A percentile compares a stretch with the other conserved stretches of the same genome.
phyloP scores from a whole-genome alignment of 441 rosid genomes.

The Pelargonium myrrhifolium region DNA sequence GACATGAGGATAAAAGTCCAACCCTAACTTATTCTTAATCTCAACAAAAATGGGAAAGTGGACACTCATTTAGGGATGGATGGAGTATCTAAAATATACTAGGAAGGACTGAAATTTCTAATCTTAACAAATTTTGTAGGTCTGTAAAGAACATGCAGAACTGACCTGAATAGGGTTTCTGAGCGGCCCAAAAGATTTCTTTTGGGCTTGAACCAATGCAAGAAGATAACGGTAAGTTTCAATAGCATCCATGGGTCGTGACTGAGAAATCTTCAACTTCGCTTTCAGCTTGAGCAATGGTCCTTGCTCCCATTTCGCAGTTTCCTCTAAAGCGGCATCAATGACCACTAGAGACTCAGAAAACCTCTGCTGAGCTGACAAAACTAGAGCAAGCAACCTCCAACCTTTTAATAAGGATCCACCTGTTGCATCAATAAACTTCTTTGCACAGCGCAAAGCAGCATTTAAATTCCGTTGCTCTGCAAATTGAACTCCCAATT shows the following conservation, averaged over 20 bases:
- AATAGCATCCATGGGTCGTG: constrained; percentile 63
- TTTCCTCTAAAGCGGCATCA: constrained; percentile 91
- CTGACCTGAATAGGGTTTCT: constrained; percentile 53
- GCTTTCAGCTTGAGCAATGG: constrained; percentile 77
- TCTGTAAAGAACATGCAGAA: constrained; percentile 7
- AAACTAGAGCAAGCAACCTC: constrained; percentile 71
- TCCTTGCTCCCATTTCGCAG: constrained; percentile 84
- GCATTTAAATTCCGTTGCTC: constrained; percentile 70
- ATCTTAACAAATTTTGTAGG: constrained; percentile 3
- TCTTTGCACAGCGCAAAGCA: constrained; percentile 61
- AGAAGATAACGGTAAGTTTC: constrained; percentile 81
- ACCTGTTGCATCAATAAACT: constrained; percentile 67
- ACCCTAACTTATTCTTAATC: no score
- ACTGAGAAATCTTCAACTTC: constrained; percentile 61
- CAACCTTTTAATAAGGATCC: constrained; percentile 81
- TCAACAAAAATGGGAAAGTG: no score
- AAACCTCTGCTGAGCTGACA: constrained; percentile 81
- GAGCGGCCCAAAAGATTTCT: constrained; percentile 65
- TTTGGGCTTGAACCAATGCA: constrained; percentile 85
- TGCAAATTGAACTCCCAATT: constrained; percentile 74
- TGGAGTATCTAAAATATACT: no score
- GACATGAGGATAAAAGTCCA: no score
- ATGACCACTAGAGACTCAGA: constrained; percentile 80
- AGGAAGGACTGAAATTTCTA: no score
- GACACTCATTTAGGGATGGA: no score